Conservation (phyloP, 371 early-diverging fungal genomes). For the Syncephalastrum monosporum region DNA sequence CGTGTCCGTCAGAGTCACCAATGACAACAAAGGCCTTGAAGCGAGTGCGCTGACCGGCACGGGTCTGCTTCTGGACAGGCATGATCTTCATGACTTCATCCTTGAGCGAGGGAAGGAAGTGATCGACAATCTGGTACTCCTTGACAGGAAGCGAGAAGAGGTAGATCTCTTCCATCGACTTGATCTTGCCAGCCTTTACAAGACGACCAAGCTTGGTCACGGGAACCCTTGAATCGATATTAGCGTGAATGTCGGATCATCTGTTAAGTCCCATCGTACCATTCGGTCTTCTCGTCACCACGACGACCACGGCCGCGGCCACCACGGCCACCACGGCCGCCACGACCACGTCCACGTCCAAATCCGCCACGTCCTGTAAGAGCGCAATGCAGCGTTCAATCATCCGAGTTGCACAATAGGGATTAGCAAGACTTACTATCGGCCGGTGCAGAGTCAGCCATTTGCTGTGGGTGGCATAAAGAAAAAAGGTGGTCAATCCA, state of each 20-base stretch:
- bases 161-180: constrained; percentile 89
- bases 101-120: constrained; percentile 93
- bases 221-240: constrained; percentile 58
- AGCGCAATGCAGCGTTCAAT: not conserved
- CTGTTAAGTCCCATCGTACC: constrained; percentile 30
- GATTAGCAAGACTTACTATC: constrained; percentile 28
- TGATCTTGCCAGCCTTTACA: constrained; percentile 86
- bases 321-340: constrained; percentile 78
- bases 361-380: constrained; percentile 66
- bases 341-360: constrained; percentile 78
- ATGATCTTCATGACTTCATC: constrained; percentile 99
- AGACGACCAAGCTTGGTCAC: constrained; percentile 97
- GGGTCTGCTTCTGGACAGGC: constrained; percentile 99
- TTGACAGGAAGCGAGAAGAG: constrained; percentile 95
- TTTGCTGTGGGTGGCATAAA: constrained; percentile 24
- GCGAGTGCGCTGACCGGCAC: constrained; percentile 98
- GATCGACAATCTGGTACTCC: constrained; percentile 98
- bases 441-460: constrained; percentile 65
- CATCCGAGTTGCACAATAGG: not conserved
- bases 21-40: constrained; percentile 99
- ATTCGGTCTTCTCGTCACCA: constrained; percentile 82
- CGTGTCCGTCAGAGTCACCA: constrained; percentile 96
- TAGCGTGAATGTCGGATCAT: not conserved
- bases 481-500: not conserved
- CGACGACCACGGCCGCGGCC: constrained; percentile 73